These are phyloP conservation scores for Aspergillus sojae DNA, from an alignment of 2,329 filamentous ascomycete genomes.

Conservation along the genomic window DNA sequence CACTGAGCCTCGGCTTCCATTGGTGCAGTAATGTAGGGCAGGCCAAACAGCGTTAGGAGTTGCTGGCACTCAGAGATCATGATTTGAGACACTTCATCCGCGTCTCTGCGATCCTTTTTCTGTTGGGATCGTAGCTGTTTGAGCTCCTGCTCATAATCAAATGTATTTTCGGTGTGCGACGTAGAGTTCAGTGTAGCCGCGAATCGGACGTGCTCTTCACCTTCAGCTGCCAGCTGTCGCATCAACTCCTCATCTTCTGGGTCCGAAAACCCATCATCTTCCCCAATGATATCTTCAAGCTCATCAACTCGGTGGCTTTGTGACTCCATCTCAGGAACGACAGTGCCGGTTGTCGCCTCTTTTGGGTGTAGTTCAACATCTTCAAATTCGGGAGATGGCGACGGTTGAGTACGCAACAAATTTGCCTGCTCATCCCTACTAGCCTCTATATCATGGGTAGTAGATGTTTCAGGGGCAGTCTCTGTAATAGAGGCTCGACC, in stretches of 20 bases:
- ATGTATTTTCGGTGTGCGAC: constrained; percentile 67
- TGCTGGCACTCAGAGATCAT: constrained; percentile 97
- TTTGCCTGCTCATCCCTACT: constrained; percentile 8
- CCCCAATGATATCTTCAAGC: constrained; percentile 37
- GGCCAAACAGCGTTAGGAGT: constrained; percentile 82
- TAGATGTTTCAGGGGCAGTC: not conserved
- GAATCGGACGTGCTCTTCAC: constrained; percentile 91
- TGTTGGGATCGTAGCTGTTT: constrained; percentile 88
- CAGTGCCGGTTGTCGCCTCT: constrained; percentile 16
- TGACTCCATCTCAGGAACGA: constrained; percentile 29
- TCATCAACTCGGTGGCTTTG: constrained; percentile 14
- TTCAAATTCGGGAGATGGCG: constrained; percentile 33
- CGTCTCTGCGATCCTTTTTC: constrained; percentile 92
- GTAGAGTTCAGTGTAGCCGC: constrained; percentile 83
- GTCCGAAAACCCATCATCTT: constrained; percentile 73
- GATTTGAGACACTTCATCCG: constrained; percentile 92
- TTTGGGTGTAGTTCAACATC: constrained; percentile 25
- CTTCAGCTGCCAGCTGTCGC: constrained; percentile 82
- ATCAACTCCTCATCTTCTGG: constrained; percentile 91
- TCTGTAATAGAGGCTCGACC: not conserved
- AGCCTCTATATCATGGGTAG: constrained; percentile 20
- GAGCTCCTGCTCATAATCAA: constrained; percentile 84
- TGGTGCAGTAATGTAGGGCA: constrained; percentile 94
- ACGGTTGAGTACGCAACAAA: constrained; percentile 31
- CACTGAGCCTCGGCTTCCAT: constrained; percentile 99